These are phyloP conservation scores for Pyrus communis DNA, from an alignment of 306 rosid genomes.

Conservation along the genomic window DNA sequence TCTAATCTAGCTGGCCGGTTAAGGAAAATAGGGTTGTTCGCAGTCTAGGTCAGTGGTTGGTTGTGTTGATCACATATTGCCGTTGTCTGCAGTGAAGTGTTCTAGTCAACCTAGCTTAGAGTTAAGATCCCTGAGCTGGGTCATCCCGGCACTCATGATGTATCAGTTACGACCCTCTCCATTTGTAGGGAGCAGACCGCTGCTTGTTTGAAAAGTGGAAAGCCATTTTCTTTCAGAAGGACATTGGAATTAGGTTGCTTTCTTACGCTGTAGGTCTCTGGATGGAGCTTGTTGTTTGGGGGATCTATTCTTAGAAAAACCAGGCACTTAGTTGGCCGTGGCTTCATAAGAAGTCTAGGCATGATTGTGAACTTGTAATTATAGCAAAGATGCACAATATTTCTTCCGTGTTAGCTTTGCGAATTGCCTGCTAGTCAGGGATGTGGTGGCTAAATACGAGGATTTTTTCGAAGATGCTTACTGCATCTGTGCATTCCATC, in stretches of 20 bases:
- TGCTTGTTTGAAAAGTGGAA: background rate
- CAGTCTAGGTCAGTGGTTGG: background rate
- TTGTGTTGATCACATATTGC: background rate
- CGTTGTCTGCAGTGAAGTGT: background rate
- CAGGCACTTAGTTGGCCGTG: background rate
- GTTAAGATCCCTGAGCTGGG: background rate
- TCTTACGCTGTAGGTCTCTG: background rate
- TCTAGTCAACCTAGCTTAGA: background rate
- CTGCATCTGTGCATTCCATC: no score
- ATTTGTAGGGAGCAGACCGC: background rate
- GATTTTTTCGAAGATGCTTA: no score
- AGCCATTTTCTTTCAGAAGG: background rate
- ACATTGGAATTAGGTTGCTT: background rate
- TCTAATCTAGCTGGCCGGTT: background rate
- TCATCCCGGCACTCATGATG: background rate
- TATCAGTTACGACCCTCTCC: background rate
- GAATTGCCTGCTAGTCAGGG: no score
- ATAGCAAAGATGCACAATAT: no score
- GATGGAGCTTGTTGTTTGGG: background rate
- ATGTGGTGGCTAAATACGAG: no score
- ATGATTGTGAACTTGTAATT: background rate
- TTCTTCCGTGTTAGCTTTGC: no score
- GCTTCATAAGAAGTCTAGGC: background rate
- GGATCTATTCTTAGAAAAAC: background rate
- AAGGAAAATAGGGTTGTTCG: background rate